Evolutionary conservation across 2,329 filamentous ascomycete genomes (phyloP).

Genomic region (Aureobasidium melanogenum): DNA sequence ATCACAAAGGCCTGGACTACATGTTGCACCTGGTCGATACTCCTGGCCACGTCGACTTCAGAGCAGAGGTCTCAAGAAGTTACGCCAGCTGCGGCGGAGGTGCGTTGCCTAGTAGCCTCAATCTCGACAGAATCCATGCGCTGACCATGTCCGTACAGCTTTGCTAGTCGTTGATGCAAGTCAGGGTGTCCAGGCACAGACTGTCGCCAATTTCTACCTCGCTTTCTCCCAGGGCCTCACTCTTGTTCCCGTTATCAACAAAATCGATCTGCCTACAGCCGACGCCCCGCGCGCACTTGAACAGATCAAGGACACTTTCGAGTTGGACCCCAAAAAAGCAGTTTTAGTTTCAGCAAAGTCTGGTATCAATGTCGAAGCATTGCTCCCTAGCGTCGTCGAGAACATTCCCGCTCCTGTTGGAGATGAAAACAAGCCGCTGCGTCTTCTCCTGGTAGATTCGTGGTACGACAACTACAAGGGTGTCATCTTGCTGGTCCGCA

Average conservation of each 20-base stretch:
- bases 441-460: conserved; percentile 85
- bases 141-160: conserved; percentile 36
- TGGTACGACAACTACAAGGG: conserved; percentile 98
- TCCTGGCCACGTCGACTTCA: conserved; percentile 94
- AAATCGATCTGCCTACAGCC: conserved; percentile 85
- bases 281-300: conserved; percentile 78
- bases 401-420: conserved; percentile 74
- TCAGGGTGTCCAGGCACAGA: conserved; percentile 95
- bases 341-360: conserved; percentile 87
- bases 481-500: conserved; percentile 78
- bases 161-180: conserved; percentile 89
- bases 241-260: conserved; percentile 90
- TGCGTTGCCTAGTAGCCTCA: neutral
- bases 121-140: neutral
- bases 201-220: conserved; percentile 96
- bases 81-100: conserved; percentile 88
- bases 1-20: conserved; percentile 76
- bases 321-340: conserved; percentile 68
- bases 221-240: conserved; percentile 85
- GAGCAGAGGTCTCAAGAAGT: conserved; percentile 88
- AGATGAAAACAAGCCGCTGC: conserved; percentile 61
- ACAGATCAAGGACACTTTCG: conserved; percentile 80
- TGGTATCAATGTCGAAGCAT: conserved; percentile 72
- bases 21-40: conserved; percentile 93
- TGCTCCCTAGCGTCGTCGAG: conserved; percentile 79